Evolutionary conservation across 2,329 filamentous ascomycete species (phyloP).

Genomic region (Alternaria atra): DNA sequence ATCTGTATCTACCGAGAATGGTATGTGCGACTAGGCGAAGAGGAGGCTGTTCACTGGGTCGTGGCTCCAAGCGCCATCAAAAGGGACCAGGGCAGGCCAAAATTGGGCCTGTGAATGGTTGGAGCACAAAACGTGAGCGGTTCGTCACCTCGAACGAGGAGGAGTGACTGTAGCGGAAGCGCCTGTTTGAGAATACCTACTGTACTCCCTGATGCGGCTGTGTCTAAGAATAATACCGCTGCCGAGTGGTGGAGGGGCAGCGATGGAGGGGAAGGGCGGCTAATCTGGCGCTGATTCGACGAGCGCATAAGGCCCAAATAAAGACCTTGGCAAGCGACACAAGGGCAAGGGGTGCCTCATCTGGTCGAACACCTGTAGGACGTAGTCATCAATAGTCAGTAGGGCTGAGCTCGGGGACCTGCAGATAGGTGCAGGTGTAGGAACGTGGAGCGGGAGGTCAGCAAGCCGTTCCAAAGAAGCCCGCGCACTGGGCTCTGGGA

Average conservation of each 20-base stretch:
- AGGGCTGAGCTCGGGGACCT: conserved; percentile 43
- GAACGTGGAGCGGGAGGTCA: conserved; percentile 23
- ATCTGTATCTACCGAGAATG: conserved; percentile 37
- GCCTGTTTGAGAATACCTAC: conserved; percentile 47
- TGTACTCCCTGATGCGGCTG: conserved; percentile 43
- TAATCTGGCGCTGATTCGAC: conserved; percentile 43
- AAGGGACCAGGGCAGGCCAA: conserved; percentile 38
- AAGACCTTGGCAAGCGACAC: conserved; percentile 36
- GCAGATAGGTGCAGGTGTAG: conserved; percentile 25
- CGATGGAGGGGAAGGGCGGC: conserved; percentile 41
- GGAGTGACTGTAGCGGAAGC: conserved; percentile 39
- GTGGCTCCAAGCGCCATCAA: conserved; percentile 42
- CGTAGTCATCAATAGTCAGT: conserved; percentile 40
- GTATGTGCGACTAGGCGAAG: conserved; percentile 42
- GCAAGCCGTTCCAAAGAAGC: conserved; percentile 26
- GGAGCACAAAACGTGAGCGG: conserved; percentile 32
- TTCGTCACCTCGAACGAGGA: conserved; percentile 36
- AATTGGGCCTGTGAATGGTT: conserved; percentile 45
- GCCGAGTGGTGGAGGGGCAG: conserved; percentile 31
- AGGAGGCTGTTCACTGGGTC: conserved; percentile 42
- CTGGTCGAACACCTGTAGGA: conserved; percentile 19
- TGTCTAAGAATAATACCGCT: conserved; percentile 50
- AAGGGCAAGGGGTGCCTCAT: conserved; percentile 24
- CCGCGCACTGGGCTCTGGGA: conserved; percentile 4
- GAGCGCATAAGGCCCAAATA: conserved; percentile 31